phyloP scores from a whole-genome alignment of 2,329 filamentous ascomycete genomes.

The Myriosclerotinia curreyana region DNA sequence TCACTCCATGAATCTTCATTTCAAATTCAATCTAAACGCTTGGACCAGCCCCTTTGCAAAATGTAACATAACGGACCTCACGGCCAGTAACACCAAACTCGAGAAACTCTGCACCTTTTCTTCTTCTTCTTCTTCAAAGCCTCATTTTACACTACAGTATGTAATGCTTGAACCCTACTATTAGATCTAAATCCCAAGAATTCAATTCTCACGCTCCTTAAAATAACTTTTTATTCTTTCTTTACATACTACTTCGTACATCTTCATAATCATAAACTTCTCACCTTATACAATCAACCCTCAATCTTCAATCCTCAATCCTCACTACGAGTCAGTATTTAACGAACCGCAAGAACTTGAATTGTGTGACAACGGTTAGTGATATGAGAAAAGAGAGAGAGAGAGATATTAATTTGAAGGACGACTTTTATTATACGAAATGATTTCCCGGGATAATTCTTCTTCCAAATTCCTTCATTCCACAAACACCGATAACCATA shows the following conservation, averaged over 20 bases:
- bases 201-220: conserved; percentile 20
- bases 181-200: conserved; percentile 6
- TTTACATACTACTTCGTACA: background rate
- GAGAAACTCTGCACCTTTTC: background rate
- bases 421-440: conserved; percentile 17
- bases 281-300: background rate
- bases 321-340: too few relatives aligned
- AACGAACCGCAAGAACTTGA: too few relatives aligned
- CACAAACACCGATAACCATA: conserved; percentile 26
- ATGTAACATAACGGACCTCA: background rate
- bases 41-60: background rate
- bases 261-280: background rate
- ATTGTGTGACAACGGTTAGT: background rate
- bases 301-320: too few relatives aligned
- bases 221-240: background rate
- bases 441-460: conserved; percentile 33
- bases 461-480: conserved; percentile 22
- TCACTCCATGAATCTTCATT: conserved; percentile 14
- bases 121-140: background rate
- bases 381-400: conserved; percentile 1
- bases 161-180: conserved; percentile 19
- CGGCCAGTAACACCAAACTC: background rate
- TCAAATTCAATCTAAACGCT: background rate
- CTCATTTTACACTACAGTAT: conserved; percentile 13
- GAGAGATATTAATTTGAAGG: background rate